Evolutionary conservation across 2,329 filamentous ascomycete genomes (phyloP), one percentile per base, ranked within the genome.

Genomic region (Fusarium praegraminearum): DNA sequence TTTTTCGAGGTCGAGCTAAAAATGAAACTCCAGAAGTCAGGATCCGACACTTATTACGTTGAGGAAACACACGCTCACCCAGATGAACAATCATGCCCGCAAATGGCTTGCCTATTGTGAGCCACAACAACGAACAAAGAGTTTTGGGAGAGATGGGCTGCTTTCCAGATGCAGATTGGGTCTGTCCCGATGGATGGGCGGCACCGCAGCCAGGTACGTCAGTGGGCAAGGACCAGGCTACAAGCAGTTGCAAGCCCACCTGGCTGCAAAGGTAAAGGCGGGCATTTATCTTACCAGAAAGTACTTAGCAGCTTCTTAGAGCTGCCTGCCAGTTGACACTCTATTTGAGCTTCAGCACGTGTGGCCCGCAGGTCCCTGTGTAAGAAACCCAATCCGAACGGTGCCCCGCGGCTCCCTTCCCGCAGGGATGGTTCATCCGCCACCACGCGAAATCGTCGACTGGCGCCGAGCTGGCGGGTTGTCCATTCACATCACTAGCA

Each of bases 201-300:
- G 69, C 58, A 74, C 68, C 65, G 59, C 70, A 69, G 72, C 68
- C 67, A 72, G 63, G 62, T 74, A 74, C 72, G 72, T 74, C 72
- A 74, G 70, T 62, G 60, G 41, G 54, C 62, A 64, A 59, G 71
- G 69, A 71, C 58, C 58, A 70, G 68, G 55, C 44, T 18, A 9
- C 18, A 24, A 51, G 33, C 24, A 51, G 24, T 41, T 51, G 24
- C 24, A 51, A 51, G 49, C 35, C 35, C 49, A 51, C 49, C 24
- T 30, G 24, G 18, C 26, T 20, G 11, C 28, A 35, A 50, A 18
- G 46, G 46, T 33, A 50, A 30, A 35, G 32, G 13, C 30, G 32
- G 18, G 18, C 47, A 40, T 12, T 51, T 35, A 62, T n/a, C 66
- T 62, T 49, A 57, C 66, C 54, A 41, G 32, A n/a, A 50, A 57